Evolutionary conservation across 768 basidiomycete genomes (phyloP), one percentile per base, ranked within the genome.

Genomic region (Leccinum incarnatum): DNA sequence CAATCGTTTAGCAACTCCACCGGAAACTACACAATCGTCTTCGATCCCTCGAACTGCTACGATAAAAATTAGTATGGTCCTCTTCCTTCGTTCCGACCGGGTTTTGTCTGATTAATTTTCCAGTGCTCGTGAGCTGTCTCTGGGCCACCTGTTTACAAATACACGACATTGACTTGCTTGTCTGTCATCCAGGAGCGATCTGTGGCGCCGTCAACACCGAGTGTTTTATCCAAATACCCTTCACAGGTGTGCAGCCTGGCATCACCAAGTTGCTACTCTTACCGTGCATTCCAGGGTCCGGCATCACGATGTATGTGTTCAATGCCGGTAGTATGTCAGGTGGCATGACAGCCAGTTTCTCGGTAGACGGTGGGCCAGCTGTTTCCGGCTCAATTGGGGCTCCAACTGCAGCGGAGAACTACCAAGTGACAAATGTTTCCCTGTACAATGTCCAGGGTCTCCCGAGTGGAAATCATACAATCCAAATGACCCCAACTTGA

Each of bases 51-150:
- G 0, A 10, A 59, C 4, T 69, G 68, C 45, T 70, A 68, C 14
- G 51, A 68, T 37, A 30, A 66, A 29, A 68, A 70, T 45, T 71
- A 71, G 69, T 69, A 49, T 17, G 69, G 62, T 5, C 14, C 12
- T 25, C 9, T 4, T 49, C 40, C 27, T 51, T 29, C 5, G 11
- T 2, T 25, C 53, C 15, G 10, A 54, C 10, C 19, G 34, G 1
- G 17, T n/a, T 4, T 37, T 21, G 37, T 32, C 60, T 59, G 50
- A 65, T 55, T 9, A 2, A 36, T 14, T 15, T 3, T 21, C 50
- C n/a, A 69, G 68, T 21, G 59, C 67, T 36, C 54, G 68, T 69
- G 57, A 62, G 69, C 49, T n/a, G 1, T 40, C 23, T 15, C 50
- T 27, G 27, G 27, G 27, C 15, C 37, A 2, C 34, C 8, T 23